phyloP scores from a whole-genome alignment of 352 stramenopile species.

The Globisporangium yorkense region DNA sequence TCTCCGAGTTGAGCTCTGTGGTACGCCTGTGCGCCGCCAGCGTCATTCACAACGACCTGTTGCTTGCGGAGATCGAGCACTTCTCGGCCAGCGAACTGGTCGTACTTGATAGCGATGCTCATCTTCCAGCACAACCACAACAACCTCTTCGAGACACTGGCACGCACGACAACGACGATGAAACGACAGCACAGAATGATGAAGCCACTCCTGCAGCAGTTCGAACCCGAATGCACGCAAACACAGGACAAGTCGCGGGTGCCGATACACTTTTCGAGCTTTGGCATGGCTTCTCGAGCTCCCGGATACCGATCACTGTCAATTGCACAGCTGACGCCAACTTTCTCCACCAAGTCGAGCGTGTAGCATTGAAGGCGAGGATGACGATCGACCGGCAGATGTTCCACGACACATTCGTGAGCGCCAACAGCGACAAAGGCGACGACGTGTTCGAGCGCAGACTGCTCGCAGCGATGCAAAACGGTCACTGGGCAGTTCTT shows the following conservation, averaged over 20 bases:
- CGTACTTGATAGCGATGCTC: background rate
- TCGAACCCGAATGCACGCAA: background rate
- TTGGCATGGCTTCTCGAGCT: slow-evolving; percentile 34
- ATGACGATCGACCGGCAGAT: slow-evolving; percentile 24
- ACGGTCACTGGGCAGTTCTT: slow-evolving; percentile 51
- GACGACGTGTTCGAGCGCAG: slow-evolving; percentile 25
- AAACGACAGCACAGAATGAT: background rate
- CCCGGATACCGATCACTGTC: slow-evolving; percentile 26
- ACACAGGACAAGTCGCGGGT: background rate
- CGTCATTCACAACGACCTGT: slow-evolving; percentile 17
- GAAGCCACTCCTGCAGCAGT: too few species aligned
- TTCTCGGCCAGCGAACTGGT: slow-evolving; percentile 9
- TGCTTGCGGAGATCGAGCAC: slow-evolving; percentile 26
- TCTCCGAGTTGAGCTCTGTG: slow-evolving; percentile 6
- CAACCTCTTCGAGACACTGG: background rate
- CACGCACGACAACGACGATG: background rate
- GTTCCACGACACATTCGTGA: slow-evolving; percentile 3
- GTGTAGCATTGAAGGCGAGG: slow-evolving; percentile 23
- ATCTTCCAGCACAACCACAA: background rate
- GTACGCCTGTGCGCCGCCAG: slow-evolving; percentile 21
- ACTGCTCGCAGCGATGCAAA: slow-evolving; percentile 34
- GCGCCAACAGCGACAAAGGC: slow-evolving; percentile 1
- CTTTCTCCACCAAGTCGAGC: slow-evolving; percentile 27
- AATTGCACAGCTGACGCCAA: slow-evolving; percentile 21
- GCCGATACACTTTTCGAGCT: slow-evolving; percentile 13